Evolutionary conservation across 805 yeast species (phyloP), one percentile per base, ranked within the genome.

Genomic region (Wickerhamiella hasegawae): DNA sequence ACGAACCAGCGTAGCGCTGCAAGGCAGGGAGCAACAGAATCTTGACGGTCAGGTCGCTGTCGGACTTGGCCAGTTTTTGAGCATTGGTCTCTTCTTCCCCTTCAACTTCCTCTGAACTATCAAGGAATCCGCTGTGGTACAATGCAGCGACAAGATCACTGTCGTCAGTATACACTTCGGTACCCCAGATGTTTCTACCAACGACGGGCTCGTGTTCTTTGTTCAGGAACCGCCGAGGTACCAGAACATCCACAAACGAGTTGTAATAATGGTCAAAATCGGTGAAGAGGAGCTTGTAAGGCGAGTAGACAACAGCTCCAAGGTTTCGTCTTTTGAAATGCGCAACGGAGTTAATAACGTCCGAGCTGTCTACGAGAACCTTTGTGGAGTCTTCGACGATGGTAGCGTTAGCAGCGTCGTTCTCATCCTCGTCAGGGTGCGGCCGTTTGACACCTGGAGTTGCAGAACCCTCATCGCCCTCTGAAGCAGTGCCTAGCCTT

Each of bases 151-250:
- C 64, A 2, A 85, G 59, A 53, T 87, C 94, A 1, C 94, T 78
- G 54, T 87, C 98, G 55, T 90, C 97, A 0, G 96, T 81, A 55
- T 87, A 90, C 1, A 90, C 63, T 30, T 85, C 94, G 2, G 85
- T 69, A 2, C 98, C 98, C 97, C 97, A 87, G 2, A 84, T 66
- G 34, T 72, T 59, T 21, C 76, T 69, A 24, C 45, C 48, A 21
- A 59, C 62, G 5, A 44, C 37, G 34, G 60, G 62, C 25, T 56
- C 47, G 28, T 62, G 57, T 23, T 17, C 22, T 5, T 56, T 47
- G n/a, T 45, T 38, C 32, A 68, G 51, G 44, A 57, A 64, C 31
- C 60, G 40, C 36, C 53, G 51, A n/a, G 81, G 71, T 11, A 77
- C 63, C 38, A 71, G 64, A 18, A 77, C 57, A 44, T 74, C 76